Conservation (phyloP, 2,329 filamentous ascomycete genomes). For the Fusarium verrucosum region DNA sequence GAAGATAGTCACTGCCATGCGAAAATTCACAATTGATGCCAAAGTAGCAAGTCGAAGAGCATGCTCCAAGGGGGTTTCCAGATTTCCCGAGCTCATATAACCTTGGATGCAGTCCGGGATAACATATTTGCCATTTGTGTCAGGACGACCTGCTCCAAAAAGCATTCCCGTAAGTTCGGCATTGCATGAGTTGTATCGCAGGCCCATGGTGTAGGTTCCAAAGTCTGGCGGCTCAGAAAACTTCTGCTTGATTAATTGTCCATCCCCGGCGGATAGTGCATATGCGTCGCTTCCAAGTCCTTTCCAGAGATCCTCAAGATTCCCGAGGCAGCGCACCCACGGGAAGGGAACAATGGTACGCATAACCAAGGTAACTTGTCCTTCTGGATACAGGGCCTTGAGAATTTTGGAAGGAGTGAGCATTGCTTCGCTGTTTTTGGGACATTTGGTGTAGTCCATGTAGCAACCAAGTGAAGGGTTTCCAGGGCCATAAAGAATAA, state of each 20-base stretch:
- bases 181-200: too few relatives aligned
- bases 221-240: too few relatives aligned
- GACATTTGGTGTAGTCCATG: not conserved
- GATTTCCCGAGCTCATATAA: too few relatives aligned
- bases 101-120: too few relatives aligned
- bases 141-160: not conserved
- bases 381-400: not conserved
- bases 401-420: not conserved
- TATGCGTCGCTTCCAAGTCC: too few relatives aligned
- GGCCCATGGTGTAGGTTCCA: too few relatives aligned
- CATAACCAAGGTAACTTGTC: not conserved
- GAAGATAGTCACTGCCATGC: not conserved
- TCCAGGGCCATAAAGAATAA: slow-evolving; percentile 2
- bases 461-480: not conserved
- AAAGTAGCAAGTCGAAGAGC: not conserved
- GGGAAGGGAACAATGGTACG: not conserved
- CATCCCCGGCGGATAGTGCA: too few relatives aligned
- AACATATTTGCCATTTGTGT: not conserved
- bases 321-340: not conserved
- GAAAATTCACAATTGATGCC: not conserved
- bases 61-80: too few relatives aligned
- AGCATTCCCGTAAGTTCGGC: not conserved
- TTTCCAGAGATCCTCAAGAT: not conserved
- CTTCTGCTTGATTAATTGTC: too few relatives aligned
- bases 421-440: not conserved